These are phyloP conservation scores for Polymyxa betae DNA, from an alignment of 208 protist genomes.

Conservation along the genomic window DNA sequence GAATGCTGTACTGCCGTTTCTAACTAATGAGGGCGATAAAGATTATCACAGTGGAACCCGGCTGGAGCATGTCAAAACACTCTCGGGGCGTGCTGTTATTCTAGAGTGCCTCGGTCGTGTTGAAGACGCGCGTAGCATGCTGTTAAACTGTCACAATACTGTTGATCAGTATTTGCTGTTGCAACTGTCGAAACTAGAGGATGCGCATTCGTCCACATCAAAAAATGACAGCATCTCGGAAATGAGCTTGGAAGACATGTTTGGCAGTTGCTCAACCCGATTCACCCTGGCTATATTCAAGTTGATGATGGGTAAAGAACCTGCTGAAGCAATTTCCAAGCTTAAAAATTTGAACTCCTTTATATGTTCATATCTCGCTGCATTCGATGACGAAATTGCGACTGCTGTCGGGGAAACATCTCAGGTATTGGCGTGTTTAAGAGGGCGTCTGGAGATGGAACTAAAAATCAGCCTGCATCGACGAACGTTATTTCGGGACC, in stretches of 20 bases:
- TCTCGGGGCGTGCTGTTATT: conserved; percentile 28
- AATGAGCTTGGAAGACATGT: not conserved
- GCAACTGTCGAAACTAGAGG: not conserved
- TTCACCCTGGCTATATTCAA: not conserved
- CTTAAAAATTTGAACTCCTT: not conserved
- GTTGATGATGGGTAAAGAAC: not conserved
- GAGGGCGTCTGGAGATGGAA: conserved; percentile 15
- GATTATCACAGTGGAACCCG: not conserved
- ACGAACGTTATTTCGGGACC: not conserved
- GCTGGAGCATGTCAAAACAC: not conserved
- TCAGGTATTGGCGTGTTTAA: not conserved
- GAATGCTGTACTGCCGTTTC: not conserved
- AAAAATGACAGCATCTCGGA: not conserved
- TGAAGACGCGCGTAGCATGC: not conserved
- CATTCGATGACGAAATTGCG: not conserved
- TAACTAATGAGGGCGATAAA: not conserved
- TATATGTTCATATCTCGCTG: not conserved
- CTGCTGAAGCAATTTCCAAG: not conserved
- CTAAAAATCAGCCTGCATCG: not conserved
- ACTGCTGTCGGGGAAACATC: not conserved
- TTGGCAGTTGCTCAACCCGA: not conserved
- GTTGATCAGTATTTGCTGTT: not conserved
- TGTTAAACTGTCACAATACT: not conserved
- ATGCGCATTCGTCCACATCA: not conserved
- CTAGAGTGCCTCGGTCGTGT: not conserved